Base-by-base conservation (phyloP, 139 green algal species). In the Choricystis sp. region DNA sequence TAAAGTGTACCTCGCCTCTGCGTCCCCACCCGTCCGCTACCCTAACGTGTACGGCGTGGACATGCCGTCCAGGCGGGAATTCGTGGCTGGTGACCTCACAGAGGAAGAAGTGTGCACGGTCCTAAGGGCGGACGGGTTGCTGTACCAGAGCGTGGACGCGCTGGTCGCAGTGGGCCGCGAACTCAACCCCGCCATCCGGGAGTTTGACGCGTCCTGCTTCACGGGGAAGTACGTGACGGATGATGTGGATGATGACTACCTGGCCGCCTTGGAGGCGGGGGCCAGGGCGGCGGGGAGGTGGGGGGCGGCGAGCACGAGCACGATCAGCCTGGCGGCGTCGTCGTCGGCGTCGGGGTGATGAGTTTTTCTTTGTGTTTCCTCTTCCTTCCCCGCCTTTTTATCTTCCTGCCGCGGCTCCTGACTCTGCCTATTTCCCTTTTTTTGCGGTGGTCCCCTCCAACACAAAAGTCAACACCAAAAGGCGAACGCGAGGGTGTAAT, bases 41-140 rank as follows among this genome's bases (percentile, higher is more conserved):
- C 89, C 93, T 60, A 98, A 97, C 77, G 95, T 98, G 63, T 99
- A 99, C 69, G 94, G 94, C 48, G 94, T 99, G 59, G 94, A 99
- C 79, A 94, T 98, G 86, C 94, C 94, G 64, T 90, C 69, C 60
- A 66, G 79, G 29, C 81, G 84, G 73, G 91, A 98, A 80, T 95
- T 98, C 77, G 89, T 96, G 48, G 90, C 87, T 4, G 75, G 89
- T 62, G 78, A 83, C 21, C 75, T 91, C 23, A 86, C 69, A 4
- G 84, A 91, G 59, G 81, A 91, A 31, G 66, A 93, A 70, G 84
- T 94, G 40, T 66, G 75, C 59, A 30, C 81, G 26, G 63, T 83
- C 49, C 79, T 98, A 22, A 77, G 83, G 23, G 91, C 91, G 19
- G 91, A 98, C 66, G 90, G 90, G 0, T 77, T 96, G 23, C 81